phyloP scores from a whole-genome alignment of 1,284 basidiomycete species.

The Mycocalia duriaeana region DNA sequence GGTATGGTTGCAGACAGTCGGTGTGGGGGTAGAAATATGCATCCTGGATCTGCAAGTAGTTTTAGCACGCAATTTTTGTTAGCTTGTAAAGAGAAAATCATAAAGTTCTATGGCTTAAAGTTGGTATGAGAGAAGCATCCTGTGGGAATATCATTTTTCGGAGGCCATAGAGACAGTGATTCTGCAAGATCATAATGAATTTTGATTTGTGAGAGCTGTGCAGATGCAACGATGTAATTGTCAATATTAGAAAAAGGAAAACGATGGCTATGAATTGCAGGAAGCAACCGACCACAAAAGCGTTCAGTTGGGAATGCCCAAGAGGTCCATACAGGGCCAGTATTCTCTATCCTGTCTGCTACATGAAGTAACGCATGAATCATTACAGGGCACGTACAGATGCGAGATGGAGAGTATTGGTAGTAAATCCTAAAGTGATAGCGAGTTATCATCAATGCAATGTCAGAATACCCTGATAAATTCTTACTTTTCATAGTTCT shows the following conservation, averaged over 20 bases:
- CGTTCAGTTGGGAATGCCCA: conserved; percentile 24
- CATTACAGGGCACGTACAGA: not conserved
- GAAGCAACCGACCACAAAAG: conserved; percentile 14
- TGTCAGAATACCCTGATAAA: no score
- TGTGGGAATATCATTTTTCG: not conserved
- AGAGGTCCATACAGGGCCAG: not conserved
- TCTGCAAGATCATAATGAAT: not conserved
- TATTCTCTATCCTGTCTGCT: not conserved
- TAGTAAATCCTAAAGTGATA: conserved; percentile 19
- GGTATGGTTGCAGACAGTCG: no score
- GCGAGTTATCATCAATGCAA: no score
- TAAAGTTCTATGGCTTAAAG: not conserved
- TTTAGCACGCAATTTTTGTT: not conserved
- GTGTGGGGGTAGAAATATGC: not conserved
- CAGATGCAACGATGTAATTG: not conserved
- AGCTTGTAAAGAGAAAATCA: not conserved
- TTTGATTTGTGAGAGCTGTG: not conserved
- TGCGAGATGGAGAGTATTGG: not conserved
- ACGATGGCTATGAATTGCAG: conserved; percentile 10
- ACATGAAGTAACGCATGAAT: conserved; percentile 1
- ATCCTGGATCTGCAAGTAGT: not conserved
- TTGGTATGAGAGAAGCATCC: not conserved
- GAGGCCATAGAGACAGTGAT: not conserved
- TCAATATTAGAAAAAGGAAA: conserved; percentile 11
- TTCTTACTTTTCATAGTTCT: conserved; percentile 38